phyloP scores from a whole-genome alignment of 2,329 filamentous ascomycete genomes.

The Thielaviopsis cerberus region DNA sequence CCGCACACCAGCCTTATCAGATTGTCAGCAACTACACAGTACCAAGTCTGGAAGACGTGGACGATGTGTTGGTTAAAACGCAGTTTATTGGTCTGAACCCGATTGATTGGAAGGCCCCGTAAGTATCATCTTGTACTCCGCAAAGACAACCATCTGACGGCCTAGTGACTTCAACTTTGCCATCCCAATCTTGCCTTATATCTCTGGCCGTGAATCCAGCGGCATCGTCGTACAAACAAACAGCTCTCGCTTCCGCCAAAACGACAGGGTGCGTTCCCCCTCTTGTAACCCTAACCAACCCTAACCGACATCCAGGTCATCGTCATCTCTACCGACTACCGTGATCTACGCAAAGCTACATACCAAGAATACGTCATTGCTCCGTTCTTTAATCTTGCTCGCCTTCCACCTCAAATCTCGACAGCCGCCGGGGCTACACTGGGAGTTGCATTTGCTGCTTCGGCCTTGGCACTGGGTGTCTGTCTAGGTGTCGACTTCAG shows the following conservation, averaged over 20 bases:
- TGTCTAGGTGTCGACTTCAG: slow-evolving; percentile 52
- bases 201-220: slow-evolving; percentile 51
- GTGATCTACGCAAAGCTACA: slow-evolving; percentile 51
- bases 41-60: slow-evolving; percentile 6
- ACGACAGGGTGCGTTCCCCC: slow-evolving; percentile 28
- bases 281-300: not conserved
- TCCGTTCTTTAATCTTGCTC: slow-evolving; percentile 44
- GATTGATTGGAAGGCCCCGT: slow-evolving; percentile 61
- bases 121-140: slow-evolving; percentile 17
- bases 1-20: not conserved
- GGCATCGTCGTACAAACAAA: slow-evolving; percentile 37
- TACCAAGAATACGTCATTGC: slow-evolving; percentile 53
- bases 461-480: slow-evolving; percentile 46
- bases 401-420: slow-evolving; percentile 35
- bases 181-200: slow-evolving; percentile 47
- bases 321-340: slow-evolving; percentile 56
- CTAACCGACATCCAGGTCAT: slow-evolving; percentile 25
- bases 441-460: slow-evolving; percentile 55
- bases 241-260: slow-evolving; percentile 26
- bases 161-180: slow-evolving; percentile 50
- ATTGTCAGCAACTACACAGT: not conserved
- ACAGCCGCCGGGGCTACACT: slow-evolving; percentile 41
- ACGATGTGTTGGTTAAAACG: slow-evolving; percentile 44
- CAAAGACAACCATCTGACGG: not conserved
- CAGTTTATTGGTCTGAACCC: slow-evolving; percentile 54